Conservation (phyloP, 2,329 filamentous ascomycete species). For the Aspergillus novoparasiticus region DNA sequence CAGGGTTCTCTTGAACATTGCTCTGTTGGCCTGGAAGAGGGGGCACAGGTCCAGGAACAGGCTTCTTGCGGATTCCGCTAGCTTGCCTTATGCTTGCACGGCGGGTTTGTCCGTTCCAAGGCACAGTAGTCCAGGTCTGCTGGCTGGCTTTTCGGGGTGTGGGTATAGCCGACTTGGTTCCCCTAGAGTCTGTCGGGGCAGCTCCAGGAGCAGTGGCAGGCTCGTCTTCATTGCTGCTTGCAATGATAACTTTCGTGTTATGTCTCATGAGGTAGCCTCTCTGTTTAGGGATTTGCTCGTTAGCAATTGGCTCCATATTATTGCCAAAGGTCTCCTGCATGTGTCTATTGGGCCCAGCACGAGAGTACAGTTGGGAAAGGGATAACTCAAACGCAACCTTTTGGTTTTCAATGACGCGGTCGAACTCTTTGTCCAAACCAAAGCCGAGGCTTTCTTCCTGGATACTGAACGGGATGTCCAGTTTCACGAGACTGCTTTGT, state of each 20-base stretch:
- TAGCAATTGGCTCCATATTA: constrained; percentile 56
- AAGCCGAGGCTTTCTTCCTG: constrained; percentile 71
- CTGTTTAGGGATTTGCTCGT: constrained; percentile 68
- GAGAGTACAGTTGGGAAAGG: constrained; percentile 40
- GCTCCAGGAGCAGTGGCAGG: constrained; percentile 31
- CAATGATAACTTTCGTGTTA: constrained; percentile 94
- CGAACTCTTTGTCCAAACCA: constrained; percentile 88
- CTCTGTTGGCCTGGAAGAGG: constrained; percentile 88
- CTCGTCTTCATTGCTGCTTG: constrained; percentile 72
- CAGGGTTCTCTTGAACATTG: constrained; percentile 66
- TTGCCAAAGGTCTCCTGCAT: constrained; percentile 14
- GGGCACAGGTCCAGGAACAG: constrained; percentile 67
- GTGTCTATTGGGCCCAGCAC: constrained; percentile 12
- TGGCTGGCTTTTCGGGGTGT: constrained; percentile 79
- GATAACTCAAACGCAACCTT: constrained; percentile 73
- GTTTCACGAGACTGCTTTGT: constrained; percentile 74
- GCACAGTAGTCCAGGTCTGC: constrained; percentile 94
- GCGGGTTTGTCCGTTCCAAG: constrained; percentile 84
- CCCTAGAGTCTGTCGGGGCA: constrained; percentile 36
- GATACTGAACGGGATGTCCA: constrained; percentile 76
- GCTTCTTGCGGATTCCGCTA: constrained; percentile 62
- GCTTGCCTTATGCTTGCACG: constrained; percentile 65
- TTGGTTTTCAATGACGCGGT: constrained; percentile 92
- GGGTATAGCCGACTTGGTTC: constrained; percentile 64
- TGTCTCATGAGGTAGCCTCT: constrained; percentile 98